A percentile compares a stretch with the other conserved stretches of the same genome.
Evolutionary conservation across 768 basidiomycete genomes (phyloP).

Genomic region (Melanogaster broomeanus): DNA sequence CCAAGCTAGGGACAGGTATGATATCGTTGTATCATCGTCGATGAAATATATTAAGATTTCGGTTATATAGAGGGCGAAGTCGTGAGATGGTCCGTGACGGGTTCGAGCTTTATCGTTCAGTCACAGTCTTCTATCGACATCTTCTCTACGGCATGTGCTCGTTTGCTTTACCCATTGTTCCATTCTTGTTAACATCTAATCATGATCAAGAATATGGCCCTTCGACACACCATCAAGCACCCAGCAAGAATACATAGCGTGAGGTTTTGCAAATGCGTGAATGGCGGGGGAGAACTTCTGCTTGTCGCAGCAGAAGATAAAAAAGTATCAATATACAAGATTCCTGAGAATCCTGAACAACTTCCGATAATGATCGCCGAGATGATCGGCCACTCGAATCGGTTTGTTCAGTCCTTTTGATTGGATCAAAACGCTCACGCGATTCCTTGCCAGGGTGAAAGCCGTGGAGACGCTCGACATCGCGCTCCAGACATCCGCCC

Average conservation of each 20-base stretch:
- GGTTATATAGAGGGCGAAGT: conserved; percentile 75
- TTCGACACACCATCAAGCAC: conserved; percentile 73
- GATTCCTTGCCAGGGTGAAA: conserved; percentile 61
- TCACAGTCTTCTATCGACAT: conserved; percentile 75
- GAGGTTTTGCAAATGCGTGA: conserved; percentile 66
- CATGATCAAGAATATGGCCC: conserved; percentile 66
- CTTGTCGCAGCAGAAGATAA: conserved; percentile 91
- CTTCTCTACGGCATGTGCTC: conserved; percentile 66
- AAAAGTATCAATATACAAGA: conserved; percentile 75
- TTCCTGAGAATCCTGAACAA: conserved; percentile 46
- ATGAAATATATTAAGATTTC: not conserved
- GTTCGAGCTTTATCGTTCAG: conserved; percentile 80
- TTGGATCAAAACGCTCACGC: not conserved
- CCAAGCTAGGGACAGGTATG: conserved; percentile 85
- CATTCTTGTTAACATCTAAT: not conserved
- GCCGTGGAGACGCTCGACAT: conserved; percentile 69
- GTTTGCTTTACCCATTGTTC: not conserved
- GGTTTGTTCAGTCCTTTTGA: conserved; percentile 46
- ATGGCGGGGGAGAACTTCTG: conserved; percentile 64
- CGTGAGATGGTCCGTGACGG: conserved; percentile 85
- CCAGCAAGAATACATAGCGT: conserved; percentile 84
- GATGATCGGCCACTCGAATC: conserved; percentile 81
- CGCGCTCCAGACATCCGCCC: conserved; percentile 45
- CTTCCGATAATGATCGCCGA: conserved; percentile 65
- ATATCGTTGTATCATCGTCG: not conserved